phyloP scores from a whole-genome alignment of 495 filamentous ascomycete species.

The Coniosporium apollinis region DNA sequence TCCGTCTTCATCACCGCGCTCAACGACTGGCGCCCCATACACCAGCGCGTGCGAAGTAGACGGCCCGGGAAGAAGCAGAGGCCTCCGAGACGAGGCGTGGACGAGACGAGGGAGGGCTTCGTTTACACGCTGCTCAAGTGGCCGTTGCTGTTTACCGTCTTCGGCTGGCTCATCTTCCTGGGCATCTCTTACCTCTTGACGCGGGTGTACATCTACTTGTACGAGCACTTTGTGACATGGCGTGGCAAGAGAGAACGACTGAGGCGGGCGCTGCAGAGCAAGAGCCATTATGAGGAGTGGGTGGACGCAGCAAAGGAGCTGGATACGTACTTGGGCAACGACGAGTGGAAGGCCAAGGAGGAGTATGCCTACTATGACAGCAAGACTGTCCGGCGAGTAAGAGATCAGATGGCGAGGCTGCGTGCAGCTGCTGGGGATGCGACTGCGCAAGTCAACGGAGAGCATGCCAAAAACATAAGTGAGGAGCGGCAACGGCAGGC shows the following conservation, averaged over 20 bases:
- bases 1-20: slow-evolving; percentile 28
- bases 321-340: slow-evolving; percentile 68
- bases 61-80: slow-evolving; percentile 13
- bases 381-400: slow-evolving; percentile 58
- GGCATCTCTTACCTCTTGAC: slow-evolving; percentile 59
- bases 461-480: too few species aligned
- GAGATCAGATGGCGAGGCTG: slow-evolving; percentile 48
- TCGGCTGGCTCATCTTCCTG: slow-evolving; percentile 58
- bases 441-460: slow-evolving; percentile 23
- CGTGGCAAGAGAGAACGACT: slow-evolving; percentile 55
- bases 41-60: slow-evolving; percentile 22
- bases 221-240: slow-evolving; percentile 67
- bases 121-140: slow-evolving; percentile 79
- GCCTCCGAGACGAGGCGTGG: slow-evolving; percentile 33
- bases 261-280: slow-evolving; percentile 47
- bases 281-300: slow-evolving; percentile 70
- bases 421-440: slow-evolving; percentile 41
- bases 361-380: slow-evolving; percentile 93
- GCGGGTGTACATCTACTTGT: slow-evolving; percentile 74
- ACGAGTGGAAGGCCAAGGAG: slow-evolving; percentile 70
- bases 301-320: slow-evolving; percentile 55
- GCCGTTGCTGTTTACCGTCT: slow-evolving; percentile 67
- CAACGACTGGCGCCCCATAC: slow-evolving; percentile 30
- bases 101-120: slow-evolving; percentile 89
- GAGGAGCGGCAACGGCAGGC: slow-evolving; percentile 22